Evolutionary conservation across 1,284 basidiomycete species (phyloP).

Genomic region (Fomitopsis betulina): DNA sequence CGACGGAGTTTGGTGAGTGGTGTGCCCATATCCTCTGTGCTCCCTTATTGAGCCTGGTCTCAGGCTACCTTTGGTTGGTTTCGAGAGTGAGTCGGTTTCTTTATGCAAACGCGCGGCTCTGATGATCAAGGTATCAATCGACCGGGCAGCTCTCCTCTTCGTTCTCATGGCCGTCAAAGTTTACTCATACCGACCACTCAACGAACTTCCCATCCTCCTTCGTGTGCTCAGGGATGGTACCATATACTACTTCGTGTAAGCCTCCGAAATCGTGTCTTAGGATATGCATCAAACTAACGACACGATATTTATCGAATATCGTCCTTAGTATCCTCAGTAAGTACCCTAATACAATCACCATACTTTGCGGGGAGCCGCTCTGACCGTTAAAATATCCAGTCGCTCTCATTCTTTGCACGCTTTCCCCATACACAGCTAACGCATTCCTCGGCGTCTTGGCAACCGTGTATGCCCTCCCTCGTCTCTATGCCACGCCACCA

Average conservation of each 20-base stretch:
- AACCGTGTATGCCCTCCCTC: background rate
- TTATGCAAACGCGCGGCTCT: background rate
- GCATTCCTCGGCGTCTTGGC: background rate
- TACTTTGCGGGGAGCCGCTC: background rate
- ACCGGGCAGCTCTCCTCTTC: constrained; percentile 9
- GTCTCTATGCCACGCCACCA: background rate
- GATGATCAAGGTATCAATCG: too few species aligned
- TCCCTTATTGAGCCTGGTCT: background rate
- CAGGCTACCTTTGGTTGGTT: constrained; percentile 9
- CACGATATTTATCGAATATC: background rate
- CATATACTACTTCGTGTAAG: constrained; percentile 7
- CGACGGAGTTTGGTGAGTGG: constrained; percentile 2
- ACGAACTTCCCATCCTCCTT: constrained; percentile 4
- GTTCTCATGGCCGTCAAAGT: constrained; percentile 5
- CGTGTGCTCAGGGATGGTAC: constrained; percentile 10
- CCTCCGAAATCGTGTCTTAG: background rate
- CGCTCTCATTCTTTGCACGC: background rate
- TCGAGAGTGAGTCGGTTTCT: constrained; percentile 6
- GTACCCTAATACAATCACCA: background rate
- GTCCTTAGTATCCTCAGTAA: constrained; percentile 4
- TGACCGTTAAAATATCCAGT: background rate
- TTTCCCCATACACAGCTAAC: background rate
- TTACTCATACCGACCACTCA: constrained; percentile 4
- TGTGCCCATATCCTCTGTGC: background rate
- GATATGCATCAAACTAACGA: background rate